Evolutionary conservation across 176 grass and related monocot genomes (phyloP).

Genomic region (Eleusine indica): DNA sequence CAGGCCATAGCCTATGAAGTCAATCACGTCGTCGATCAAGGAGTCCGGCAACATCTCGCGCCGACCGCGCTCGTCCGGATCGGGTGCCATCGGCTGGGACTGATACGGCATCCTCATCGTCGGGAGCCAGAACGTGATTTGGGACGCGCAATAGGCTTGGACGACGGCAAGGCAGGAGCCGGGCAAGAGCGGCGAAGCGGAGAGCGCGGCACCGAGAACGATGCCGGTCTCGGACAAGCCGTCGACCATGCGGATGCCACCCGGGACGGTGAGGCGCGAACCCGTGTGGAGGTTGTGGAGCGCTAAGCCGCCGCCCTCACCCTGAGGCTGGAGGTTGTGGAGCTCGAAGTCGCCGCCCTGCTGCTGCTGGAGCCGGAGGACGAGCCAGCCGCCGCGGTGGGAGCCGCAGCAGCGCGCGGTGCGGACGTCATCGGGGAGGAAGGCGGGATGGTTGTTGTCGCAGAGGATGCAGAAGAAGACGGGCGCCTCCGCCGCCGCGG

Average conservation of each 20-base stretch:
- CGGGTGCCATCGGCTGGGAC: not conserved
- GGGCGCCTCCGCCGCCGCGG: not conserved
- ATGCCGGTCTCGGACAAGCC: not conserved
- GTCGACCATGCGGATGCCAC: too few species aligned
- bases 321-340: not conserved
- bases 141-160: not conserved
- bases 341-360: not conserved
- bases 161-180: not conserved
- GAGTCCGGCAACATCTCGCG: not conserved
- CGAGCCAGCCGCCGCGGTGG: not conserved
- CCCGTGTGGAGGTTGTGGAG: not conserved
- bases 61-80: not conserved
- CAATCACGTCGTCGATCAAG: not conserved
- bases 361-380: not conserved
- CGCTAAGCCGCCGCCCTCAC: not conserved
- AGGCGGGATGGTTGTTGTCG: not conserved
- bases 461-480: not conserved
- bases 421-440: not conserved
- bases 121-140: not conserved
- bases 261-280: too few species aligned
- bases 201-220: not conserved
- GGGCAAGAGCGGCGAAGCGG: too few species aligned
- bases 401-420: not conserved
- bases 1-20: not conserved
- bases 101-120: not conserved